A percentile compares a stretch with the other conserved stretches of the same genome.
These are phyloP conservation scores for Aspergillus sparsus DNA, from an alignment of 495 filamentous ascomycete species.

Conservation along the genomic window DNA sequence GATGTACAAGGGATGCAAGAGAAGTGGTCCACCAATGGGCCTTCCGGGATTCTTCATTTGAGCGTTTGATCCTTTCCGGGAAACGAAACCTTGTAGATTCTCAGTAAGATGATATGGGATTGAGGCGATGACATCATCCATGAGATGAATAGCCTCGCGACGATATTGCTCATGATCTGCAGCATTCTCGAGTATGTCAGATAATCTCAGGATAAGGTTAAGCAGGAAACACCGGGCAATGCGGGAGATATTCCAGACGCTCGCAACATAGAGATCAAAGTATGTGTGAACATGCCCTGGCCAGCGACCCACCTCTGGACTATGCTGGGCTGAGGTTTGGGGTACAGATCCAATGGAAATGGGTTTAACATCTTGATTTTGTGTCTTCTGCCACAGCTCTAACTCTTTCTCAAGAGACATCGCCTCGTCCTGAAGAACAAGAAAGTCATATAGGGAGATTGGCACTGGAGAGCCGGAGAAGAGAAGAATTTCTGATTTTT, in stretches of 20 bases:
- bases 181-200: constrained; percentile 13
- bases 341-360: constrained; percentile 18
- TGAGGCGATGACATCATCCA: constrained; percentile 32
- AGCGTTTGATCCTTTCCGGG: constrained; percentile 1
- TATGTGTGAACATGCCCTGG: constrained; percentile 28
- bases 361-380: constrained; percentile 21
- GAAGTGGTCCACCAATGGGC: constrained; percentile 31
- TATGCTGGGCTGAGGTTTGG: neutral
- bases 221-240: constrained; percentile 27
- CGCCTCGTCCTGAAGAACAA: constrained; percentile 23
- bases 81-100: constrained; percentile 32
- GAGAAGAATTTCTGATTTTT: constrained; percentile 16
- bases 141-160: constrained; percentile 8
- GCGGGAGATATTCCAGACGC: constrained; percentile 36
- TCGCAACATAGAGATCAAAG: constrained; percentile 31
- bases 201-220: constrained; percentile 20
- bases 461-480: constrained; percentile 7
- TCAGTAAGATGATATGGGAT: constrained; percentile 36
- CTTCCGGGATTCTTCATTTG: constrained; percentile 27
- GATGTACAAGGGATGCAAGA: constrained; percentile 36
- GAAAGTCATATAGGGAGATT: constrained; percentile 4
- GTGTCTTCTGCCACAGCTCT: constrained; percentile 21
- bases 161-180: neutral
- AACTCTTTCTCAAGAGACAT: constrained; percentile 16
- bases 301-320: constrained; percentile 21